Percentiles rank a stretch among this genome's conserved stretches.
phyloP scores from a whole-genome alignment of 208 protist genomes.

The Leishmania arabica region DNA sequence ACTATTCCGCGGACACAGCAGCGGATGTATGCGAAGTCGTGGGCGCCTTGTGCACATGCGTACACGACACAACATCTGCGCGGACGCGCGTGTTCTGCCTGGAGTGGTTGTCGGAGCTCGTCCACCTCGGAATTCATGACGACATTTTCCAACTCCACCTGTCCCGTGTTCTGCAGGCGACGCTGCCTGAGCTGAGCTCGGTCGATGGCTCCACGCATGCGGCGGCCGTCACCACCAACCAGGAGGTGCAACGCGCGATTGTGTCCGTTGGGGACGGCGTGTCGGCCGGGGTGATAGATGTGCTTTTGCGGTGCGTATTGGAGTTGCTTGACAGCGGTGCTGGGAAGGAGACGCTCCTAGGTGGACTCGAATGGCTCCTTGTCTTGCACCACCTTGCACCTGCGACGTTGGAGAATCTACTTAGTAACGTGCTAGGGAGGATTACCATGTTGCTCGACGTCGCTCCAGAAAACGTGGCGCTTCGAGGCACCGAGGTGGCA shows the following conservation, averaged over 20 bases:
- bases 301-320: slow-evolving; percentile 20
- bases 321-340: slow-evolving; percentile 25
- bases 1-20: slow-evolving; percentile 15
- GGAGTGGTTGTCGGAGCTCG: slow-evolving; percentile 36
- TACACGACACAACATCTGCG: slow-evolving; percentile 19
- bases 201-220: slow-evolving; percentile 22
- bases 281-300: slow-evolving; percentile 11
- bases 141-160: slow-evolving; percentile 24
- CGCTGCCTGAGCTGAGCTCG: slow-evolving; percentile 24
- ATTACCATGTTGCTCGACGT: slow-evolving; percentile 44
- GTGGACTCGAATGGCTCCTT: slow-evolving; percentile 67
- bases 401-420: slow-evolving; percentile 20
- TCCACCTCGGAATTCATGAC: slow-evolving; percentile 17
- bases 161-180: slow-evolving; percentile 20
- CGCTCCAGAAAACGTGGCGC: slow-evolving; percentile 42
- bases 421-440: slow-evolving; percentile 31
- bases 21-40: slow-evolving; percentile 26
- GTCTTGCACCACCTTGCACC: slow-evolving; percentile 38
- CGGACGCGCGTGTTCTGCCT: slow-evolving; percentile 33
- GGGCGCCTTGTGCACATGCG: slow-evolving; percentile 13
- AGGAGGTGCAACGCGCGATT: slow-evolving; percentile 27
- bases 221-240: slow-evolving; percentile 19
- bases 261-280: slow-evolving; percentile 17
- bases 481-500: slow-evolving; percentile 48
- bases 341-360: slow-evolving; percentile 51